Conservation (phyloP, 306 rosid species). For the Cucurbita pepo region DNA sequence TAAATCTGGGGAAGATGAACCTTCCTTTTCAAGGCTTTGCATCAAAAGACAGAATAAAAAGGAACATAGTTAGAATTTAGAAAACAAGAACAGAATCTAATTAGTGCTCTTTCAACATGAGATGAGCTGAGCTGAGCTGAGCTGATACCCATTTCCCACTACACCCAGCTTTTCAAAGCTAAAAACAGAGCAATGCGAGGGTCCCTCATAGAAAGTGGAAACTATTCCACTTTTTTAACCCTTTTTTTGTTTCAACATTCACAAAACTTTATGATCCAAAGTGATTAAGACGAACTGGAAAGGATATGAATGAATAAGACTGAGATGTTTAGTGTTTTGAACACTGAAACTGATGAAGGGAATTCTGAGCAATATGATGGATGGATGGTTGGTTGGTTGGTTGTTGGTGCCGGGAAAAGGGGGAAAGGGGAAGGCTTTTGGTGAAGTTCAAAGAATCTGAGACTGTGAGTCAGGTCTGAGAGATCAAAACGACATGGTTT, state of each 20-base stretch:
- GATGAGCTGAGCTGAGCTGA: too few species aligned
- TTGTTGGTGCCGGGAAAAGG: constrained; percentile 4
- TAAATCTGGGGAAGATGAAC: neutral
- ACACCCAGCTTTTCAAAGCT: neutral
- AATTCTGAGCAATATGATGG: neutral
- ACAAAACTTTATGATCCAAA: neutral
- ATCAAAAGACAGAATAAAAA: neutral
- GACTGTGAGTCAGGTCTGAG: neutral
- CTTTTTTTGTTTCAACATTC: neutral
- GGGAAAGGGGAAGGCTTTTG: neutral
- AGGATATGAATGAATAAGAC: neutral
- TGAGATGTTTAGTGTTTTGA: neutral
- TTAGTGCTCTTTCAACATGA: neutral
- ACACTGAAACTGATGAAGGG: constrained; percentile 1
- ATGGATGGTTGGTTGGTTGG: neutral
- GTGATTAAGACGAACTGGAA: constrained; percentile 1
- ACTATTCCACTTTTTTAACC: neutral
- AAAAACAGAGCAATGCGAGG: neutral
- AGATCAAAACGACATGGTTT: constrained; percentile 1
- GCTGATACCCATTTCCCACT: neutral
- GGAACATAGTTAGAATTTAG: neutral
- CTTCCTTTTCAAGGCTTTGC: neutral
- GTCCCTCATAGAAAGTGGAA: neutral
- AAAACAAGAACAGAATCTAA: constrained; percentile 1
- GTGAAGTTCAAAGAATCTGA: neutral